Evolutionary conservation across 2,329 filamentous ascomycete genomes (phyloP), one percentile per base, ranked within the genome.

Genomic region (Diaporthe batatas): DNA sequence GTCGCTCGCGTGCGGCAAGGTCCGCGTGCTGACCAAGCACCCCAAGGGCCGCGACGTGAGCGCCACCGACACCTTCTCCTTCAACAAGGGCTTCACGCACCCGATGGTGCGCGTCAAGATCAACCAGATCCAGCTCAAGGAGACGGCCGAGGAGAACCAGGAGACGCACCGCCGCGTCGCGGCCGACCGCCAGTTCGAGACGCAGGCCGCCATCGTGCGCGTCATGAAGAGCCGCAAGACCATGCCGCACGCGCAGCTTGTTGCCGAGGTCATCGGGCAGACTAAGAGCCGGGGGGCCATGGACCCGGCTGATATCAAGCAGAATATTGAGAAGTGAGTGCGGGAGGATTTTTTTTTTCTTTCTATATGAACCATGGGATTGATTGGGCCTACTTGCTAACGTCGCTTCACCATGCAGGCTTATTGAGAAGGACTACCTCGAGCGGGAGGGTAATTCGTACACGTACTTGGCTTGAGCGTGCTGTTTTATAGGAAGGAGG

Each of bases 81-180:
- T 97, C 79, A 98, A 98, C 84, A 83, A 88, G 57, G 81, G 81
- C 21, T 99, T 99, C 82, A 85, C 85, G 2, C 93, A 98, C 79
- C 88, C 91, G 25, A 97, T 96, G 82, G 93, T 94, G 82, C 91
- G 95, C 72, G 92, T 99, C 84, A 99, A 99, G 86, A 98, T 99
- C 86, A 99, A 98, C 84, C 96, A 98, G 83, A 96, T 99, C 77
- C 96, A 99, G 83, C 89, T 98, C 67, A 97, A 96, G 83, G 96
- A 99, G 84, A 98, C 96, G 0, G 93, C 93, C 78, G 93, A 96
- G 79, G 96, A 99, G 83, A 98, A 98, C 84, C 93, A 95, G 82
- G 94, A 93, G 78, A 98, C 95, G 1, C 95, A 98, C 82, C 93
- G 98, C 82, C 90, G 94, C 55, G 94, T 99, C 6, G 92, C 92